These are phyloP conservation scores for Lachnellula cervina DNA, from an alignment of 2,329 filamentous ascomycete species.

Conservation along the genomic window DNA sequence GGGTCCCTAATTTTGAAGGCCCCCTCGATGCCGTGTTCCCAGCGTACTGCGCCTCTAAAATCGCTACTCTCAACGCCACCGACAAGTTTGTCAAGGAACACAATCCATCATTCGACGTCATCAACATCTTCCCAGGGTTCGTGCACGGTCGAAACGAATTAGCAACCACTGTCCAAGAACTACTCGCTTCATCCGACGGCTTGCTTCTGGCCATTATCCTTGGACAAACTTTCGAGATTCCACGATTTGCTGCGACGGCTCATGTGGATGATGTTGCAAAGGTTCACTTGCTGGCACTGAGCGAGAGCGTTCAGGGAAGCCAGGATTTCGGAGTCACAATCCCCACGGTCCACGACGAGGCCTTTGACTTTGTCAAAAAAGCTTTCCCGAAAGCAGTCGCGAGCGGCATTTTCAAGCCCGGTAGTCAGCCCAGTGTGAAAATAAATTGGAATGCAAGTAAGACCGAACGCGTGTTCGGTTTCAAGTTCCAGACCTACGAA, in stretches of 20 bases:
- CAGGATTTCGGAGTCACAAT: constrained; percentile 8
- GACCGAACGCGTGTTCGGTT: constrained; percentile 18
- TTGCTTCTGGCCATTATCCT: background rate
- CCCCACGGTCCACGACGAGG: constrained; percentile 20
- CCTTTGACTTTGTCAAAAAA: constrained; percentile 14
- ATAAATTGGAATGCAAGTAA: constrained; percentile 10
- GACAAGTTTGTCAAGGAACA: constrained; percentile 20
- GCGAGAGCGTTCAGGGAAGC: constrained; percentile 15
- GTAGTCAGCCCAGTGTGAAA: constrained; percentile 2
- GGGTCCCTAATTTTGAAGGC: constrained; percentile 6
- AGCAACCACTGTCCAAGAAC: constrained; percentile 7
- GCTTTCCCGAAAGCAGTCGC: constrained; percentile 19
- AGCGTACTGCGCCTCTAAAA: constrained; percentile 31
- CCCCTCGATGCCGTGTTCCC: constrained; percentile 17
- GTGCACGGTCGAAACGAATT: constrained; percentile 16
- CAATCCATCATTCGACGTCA: constrained; percentile 14
- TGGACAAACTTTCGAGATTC: background rate
- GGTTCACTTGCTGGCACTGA: constrained; percentile 18
- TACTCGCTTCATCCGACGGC: background rate
- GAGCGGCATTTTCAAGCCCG: constrained; percentile 13
- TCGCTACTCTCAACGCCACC: constrained; percentile 23
- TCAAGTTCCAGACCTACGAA: constrained; percentile 9
- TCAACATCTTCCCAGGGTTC: constrained; percentile 15
- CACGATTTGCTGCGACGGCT: constrained; percentile 11
- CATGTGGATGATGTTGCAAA: constrained; percentile 21